Conservation (phyloP, 305 asterid species). For the Ilex paraguariensis region DNA sequence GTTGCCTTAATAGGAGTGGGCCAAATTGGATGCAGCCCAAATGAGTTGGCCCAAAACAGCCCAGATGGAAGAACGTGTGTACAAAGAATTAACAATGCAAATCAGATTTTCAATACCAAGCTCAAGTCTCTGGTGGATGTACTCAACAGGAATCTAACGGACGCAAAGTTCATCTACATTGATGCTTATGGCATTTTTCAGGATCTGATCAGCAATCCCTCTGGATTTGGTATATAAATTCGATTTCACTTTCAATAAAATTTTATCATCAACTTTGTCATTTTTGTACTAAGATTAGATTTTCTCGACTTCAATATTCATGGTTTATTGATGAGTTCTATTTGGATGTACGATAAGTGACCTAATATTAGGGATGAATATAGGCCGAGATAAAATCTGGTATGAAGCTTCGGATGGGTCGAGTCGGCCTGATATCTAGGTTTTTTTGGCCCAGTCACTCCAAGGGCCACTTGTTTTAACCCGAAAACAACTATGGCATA, state of each 20-base stretch:
- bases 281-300: no score
- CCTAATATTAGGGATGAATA: neutral
- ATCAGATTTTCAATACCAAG: slow-evolving; percentile 53
- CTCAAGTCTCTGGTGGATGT: slow-evolving; percentile 50
- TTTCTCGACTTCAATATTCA: neutral
- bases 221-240: slow-evolving; percentile 44
- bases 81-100: slow-evolving; percentile 53
- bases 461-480: neutral
- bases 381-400: neutral
- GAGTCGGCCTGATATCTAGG: no score
- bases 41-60: slow-evolving; percentile 79
- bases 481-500: neutral
- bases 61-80: slow-evolving; percentile 70
- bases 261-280: neutral
- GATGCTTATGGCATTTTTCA: slow-evolving; percentile 72
- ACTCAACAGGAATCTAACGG: slow-evolving; percentile 45
- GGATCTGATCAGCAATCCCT: slow-evolving; percentile 55
- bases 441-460: neutral
- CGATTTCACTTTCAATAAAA: no score
- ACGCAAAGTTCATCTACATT: slow-evolving; percentile 58
- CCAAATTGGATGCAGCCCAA: slow-evolving; percentile 86
- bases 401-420: neutral
- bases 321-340: neutral
- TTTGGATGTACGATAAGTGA: neutral
- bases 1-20: slow-evolving; percentile 61